Conservation (phyloP, 495 filamentous ascomycete species). For the Hypomontagnella monticulosa region DNA sequence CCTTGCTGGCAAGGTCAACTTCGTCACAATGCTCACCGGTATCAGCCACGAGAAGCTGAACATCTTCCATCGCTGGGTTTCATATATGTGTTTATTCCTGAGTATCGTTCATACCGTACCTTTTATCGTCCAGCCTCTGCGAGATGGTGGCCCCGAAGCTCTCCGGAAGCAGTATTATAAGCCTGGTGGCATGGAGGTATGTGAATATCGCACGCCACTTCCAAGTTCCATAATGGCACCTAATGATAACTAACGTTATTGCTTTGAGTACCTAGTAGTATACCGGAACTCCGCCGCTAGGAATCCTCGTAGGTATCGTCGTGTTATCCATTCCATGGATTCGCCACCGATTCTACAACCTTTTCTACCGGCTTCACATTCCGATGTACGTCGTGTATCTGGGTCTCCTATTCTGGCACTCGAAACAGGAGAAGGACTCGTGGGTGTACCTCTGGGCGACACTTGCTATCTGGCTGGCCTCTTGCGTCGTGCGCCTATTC, state of each 20-base stretch:
- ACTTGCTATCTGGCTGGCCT: slow-evolving; percentile 70
- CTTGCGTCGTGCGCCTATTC: slow-evolving; percentile 62
- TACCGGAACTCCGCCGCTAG: slow-evolving; percentile 49
- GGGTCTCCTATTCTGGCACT: slow-evolving; percentile 82
- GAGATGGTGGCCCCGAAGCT: slow-evolving; percentile 40
- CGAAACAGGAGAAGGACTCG: slow-evolving; percentile 75
- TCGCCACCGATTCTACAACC: slow-evolving; percentile 64
- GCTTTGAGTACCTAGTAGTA: slow-evolving; percentile 31
- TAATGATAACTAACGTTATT: background rate
- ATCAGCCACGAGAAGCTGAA: slow-evolving; percentile 66
- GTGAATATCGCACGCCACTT: background rate
- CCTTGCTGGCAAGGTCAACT: slow-evolving; percentile 50
- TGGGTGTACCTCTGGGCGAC: slow-evolving; percentile 81
- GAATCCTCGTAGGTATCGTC: slow-evolving; percentile 46
- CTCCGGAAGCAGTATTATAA: slow-evolving; percentile 44
- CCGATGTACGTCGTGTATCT: slow-evolving; percentile 73
- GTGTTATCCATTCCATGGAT: slow-evolving; percentile 48
- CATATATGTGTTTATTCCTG: slow-evolving; percentile 62
- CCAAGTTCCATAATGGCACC: background rate
- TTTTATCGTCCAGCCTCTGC: slow-evolving; percentile 54
- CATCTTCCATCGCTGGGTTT: slow-evolving; percentile 62
- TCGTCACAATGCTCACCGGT: slow-evolving; percentile 63
- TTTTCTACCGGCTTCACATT: slow-evolving; percentile 74
- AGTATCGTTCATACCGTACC: slow-evolving; percentile 64
- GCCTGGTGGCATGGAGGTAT: slow-evolving; percentile 39